phyloP scores from a whole-genome alignment of 306 rosid genomes.

The Fragaria ananassa region DNA sequence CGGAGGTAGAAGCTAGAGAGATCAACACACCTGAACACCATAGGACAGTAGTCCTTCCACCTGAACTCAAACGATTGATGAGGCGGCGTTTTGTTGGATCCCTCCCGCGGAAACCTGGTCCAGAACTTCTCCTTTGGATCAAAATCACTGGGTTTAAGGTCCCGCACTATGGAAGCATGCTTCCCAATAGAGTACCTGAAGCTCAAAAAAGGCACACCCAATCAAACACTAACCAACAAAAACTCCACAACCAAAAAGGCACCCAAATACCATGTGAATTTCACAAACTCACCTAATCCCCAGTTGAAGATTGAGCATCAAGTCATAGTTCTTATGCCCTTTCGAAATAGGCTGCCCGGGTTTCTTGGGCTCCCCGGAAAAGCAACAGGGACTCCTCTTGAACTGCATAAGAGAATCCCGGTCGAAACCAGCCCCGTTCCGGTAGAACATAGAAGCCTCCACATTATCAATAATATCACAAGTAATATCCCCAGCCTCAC shows the following conservation, averaged over 20 bases:
- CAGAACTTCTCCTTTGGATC: slow-evolving; percentile 92
- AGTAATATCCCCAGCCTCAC: slow-evolving; percentile 93
- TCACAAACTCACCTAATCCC: slow-evolving; percentile 62
- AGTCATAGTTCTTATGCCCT: slow-evolving; percentile 89
- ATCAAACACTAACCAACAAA: slow-evolving; percentile 13
- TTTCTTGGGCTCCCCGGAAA: slow-evolving; percentile 64
- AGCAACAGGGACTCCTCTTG: slow-evolving; percentile 46
- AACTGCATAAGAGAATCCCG: slow-evolving; percentile 39
- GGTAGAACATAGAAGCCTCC: slow-evolving; percentile 75
- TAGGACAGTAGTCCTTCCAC: slow-evolving; percentile 97
- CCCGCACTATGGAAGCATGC: slow-evolving; percentile 62
- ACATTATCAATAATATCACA: slow-evolving; percentile 89
- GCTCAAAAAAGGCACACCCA: slow-evolving; percentile 1
- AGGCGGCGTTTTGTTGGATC: slow-evolving; percentile 87
- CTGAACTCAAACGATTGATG: slow-evolving; percentile 85
- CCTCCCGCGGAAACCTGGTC: slow-evolving; percentile 91
- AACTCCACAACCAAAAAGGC: neutral
- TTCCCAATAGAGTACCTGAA: slow-evolving; percentile 80
- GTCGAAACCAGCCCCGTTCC: slow-evolving; percentile 38
- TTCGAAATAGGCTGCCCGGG: slow-evolving; percentile 74
- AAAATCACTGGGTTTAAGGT: slow-evolving; percentile 61
- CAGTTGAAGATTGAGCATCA: slow-evolving; percentile 90
- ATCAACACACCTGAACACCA: slow-evolving; percentile 76
- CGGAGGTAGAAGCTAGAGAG: neutral
- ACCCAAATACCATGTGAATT: neutral